These are phyloP conservation scores for Vicia sativa DNA, from an alignment of 306 rosid genomes.

Conservation along the genomic window DNA sequence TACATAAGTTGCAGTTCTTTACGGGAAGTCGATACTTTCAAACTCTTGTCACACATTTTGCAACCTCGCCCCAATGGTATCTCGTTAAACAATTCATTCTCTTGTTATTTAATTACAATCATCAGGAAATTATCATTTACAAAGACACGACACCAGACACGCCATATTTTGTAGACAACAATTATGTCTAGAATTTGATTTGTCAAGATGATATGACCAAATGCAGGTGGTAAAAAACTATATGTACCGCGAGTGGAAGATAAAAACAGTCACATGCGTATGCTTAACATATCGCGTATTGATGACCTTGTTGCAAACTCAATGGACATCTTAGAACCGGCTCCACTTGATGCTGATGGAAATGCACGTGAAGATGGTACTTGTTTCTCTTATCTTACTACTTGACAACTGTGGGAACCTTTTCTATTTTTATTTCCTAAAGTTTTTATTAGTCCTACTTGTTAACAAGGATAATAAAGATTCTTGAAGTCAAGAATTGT, in stretches of 20 bases:
- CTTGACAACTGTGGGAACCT: background rate
- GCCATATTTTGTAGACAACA: background rate
- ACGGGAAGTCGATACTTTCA: constrained; percentile 83
- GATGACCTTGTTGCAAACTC: constrained; percentile 91
- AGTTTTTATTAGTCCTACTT: too few relatives aligned
- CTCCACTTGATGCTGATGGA: constrained; percentile 74
- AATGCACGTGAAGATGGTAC: constrained; percentile 90
- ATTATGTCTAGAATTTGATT: constrained; percentile 20
- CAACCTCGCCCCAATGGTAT: constrained; percentile 47
- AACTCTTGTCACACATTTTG: constrained; percentile 62
- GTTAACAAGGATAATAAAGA: too few relatives aligned
- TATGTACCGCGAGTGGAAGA: constrained; percentile 98
- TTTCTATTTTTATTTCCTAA: too few relatives aligned
- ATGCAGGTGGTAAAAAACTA: constrained; percentile 55
- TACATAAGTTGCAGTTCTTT: constrained; percentile 84
- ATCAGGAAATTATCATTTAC: background rate
- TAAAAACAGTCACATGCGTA: constrained; percentile 86
- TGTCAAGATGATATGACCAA: constrained; percentile 49
- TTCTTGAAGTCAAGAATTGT: too few relatives aligned
- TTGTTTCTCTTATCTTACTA: background rate
- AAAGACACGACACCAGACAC: too few relatives aligned
- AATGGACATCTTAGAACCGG: constrained; percentile 91
- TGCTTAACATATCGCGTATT: constrained; percentile 73
- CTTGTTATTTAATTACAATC: background rate
- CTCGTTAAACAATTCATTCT: background rate